phyloP scores from a whole-genome alignment of 345 rosid genomes.

The Hevea brasiliensis region DNA sequence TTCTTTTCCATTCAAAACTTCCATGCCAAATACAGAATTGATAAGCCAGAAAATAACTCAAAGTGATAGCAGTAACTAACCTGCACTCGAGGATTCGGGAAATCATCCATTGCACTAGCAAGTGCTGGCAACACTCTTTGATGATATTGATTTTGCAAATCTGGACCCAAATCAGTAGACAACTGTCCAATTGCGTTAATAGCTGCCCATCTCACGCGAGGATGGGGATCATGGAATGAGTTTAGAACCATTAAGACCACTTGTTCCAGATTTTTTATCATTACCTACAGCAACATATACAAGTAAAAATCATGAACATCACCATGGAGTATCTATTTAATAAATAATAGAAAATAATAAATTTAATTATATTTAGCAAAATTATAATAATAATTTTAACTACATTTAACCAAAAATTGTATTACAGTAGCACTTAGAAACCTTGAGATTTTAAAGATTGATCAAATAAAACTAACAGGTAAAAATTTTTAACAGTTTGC shows the following conservation, averaged over 20 bases:
- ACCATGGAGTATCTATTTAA: not conserved
- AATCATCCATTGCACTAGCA: constrained; percentile 93
- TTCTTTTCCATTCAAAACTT: not conserved
- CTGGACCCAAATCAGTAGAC: constrained; percentile 98
- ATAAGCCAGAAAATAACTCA: constrained; percentile 3
- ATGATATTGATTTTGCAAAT: constrained; percentile 94
- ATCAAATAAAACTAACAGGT: not conserved
- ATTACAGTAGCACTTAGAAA: not conserved
- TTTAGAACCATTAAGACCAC: constrained; percentile 82
- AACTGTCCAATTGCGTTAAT: constrained; percentile 96
- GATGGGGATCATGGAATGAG: constrained; percentile 84
- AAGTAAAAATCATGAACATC: constrained; percentile 10
- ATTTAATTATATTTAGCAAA: too few relatives aligned
- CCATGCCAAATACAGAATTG: not conserved
- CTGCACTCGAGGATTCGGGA: constrained; percentile 98
- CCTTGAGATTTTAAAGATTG: not conserved
- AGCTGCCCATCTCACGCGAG: constrained; percentile 99
- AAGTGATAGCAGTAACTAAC: constrained; percentile 34
- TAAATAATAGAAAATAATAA: too few relatives aligned
- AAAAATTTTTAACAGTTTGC: not conserved
- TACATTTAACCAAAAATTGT: too few relatives aligned
- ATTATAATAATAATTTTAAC: too few relatives aligned
- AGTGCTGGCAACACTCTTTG: constrained; percentile 81
- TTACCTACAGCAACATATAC: constrained; percentile 52
- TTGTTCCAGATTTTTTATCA: constrained; percentile 88